A percentile compares a stretch with the other conserved stretches of the same genome.
Evolutionary conservation across 768 basidiomycete genomes (phyloP).

Genomic region (Tricholoma hemisulphureum): DNA sequence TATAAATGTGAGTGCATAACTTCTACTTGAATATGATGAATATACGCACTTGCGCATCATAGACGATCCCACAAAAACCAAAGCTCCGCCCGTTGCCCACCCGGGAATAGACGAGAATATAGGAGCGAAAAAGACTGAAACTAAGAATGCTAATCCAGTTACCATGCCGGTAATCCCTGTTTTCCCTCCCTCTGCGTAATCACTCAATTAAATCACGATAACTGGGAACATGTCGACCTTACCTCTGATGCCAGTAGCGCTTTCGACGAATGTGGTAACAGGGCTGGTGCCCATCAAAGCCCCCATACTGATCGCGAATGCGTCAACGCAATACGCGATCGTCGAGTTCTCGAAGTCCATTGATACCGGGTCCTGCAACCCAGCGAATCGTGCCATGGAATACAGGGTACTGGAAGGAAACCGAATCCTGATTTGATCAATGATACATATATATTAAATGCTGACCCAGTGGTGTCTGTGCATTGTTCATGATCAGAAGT

Average conservation of each 20-base stretch:
- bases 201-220: neutral
- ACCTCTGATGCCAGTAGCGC: slow-evolving; percentile 78
- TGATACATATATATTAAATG: neutral
- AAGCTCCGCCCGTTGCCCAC: slow-evolving; percentile 86
- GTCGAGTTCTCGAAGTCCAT: slow-evolving; percentile 85
- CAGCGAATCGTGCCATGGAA: slow-evolving; percentile 89
- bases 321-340: slow-evolving; percentile 80
- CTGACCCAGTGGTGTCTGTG: slow-evolving; percentile 49
- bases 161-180: slow-evolving; percentile 79
- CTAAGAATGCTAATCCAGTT: slow-evolving; percentile 73
- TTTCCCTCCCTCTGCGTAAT: slow-evolving; percentile 70
- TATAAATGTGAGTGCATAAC: neutral
- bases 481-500: slow-evolving; percentile 1
- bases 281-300: slow-evolving; percentile 78
- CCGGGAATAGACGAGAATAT: slow-evolving; percentile 84
- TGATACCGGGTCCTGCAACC: slow-evolving; percentile 77
- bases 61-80: slow-evolving; percentile 82
- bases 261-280: slow-evolving; percentile 81
- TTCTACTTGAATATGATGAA: slow-evolving; percentile 1
- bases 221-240: slow-evolving; percentile 6
- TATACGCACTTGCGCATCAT: slow-evolving; percentile 76
- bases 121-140: slow-evolving; percentile 85
- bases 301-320: slow-evolving; percentile 78
- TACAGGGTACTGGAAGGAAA: slow-evolving; percentile 68
- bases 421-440: neutral